Evolutionary conservation across 2,329 filamentous ascomycete species (phyloP).

Genomic region (Penicillium sp.): DNA sequence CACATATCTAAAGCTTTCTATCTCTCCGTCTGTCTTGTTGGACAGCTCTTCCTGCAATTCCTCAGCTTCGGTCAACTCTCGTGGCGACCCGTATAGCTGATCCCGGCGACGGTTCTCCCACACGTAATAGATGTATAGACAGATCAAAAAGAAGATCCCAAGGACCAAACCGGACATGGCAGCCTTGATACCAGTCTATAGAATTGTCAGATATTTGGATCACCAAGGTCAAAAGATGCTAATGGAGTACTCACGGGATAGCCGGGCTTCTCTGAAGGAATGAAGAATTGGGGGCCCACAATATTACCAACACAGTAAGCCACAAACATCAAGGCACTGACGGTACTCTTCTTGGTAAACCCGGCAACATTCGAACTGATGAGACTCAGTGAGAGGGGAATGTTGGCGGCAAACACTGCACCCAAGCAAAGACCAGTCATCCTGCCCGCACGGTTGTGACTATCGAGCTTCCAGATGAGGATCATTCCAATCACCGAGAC

Average conservation of each 20-base stretch:
- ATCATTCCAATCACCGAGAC: conserved; percentile 42
- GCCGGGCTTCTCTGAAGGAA: conserved; percentile 39
- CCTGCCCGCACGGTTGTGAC: conserved; percentile 34
- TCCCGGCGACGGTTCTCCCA: conserved; percentile 42
- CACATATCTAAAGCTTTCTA: conserved; percentile 45
- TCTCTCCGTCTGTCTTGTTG: conserved; percentile 45
- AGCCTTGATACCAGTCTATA: conserved; percentile 43
- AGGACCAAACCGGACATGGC: conserved; percentile 38
- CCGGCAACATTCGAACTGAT: conserved; percentile 46
- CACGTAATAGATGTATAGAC: conserved; percentile 38
- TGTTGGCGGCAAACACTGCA: conserved; percentile 43
- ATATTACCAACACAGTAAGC: conserved; percentile 48
- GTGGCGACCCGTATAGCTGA: conserved; percentile 33
- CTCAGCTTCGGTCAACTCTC: conserved; percentile 35
- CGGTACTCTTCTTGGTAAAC: conserved; percentile 44
- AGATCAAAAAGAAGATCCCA: conserved; percentile 40
- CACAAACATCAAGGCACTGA: conserved; percentile 57
- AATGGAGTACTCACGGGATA: conserved; percentile 35
- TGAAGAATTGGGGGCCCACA: conserved; percentile 43
- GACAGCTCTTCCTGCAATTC: conserved; percentile 40
- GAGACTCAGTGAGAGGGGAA: conserved; percentile 44
- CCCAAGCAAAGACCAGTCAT: conserved; percentile 41
- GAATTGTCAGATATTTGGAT: background rate
- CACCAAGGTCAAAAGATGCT: background rate
- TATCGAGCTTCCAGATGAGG: conserved; percentile 40